These are phyloP conservation scores for Asterochloris erici DNA, from an alignment of 139 green algal species.

Conservation along the genomic window DNA sequence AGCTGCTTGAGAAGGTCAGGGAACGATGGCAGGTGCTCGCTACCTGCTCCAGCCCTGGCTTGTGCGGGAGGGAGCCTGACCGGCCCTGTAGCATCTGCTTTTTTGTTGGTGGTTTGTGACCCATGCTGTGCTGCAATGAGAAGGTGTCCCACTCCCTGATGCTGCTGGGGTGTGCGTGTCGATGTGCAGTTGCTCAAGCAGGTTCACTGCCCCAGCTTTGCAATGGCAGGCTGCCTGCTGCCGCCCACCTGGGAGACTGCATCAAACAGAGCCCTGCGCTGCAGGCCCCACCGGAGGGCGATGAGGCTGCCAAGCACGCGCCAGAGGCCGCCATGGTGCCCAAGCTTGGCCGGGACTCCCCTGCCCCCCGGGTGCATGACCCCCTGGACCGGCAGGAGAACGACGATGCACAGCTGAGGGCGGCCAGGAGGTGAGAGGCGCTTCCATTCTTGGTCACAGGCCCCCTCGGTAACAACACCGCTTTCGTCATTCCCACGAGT, in stretches of 20 bases:
- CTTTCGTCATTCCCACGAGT: no score
- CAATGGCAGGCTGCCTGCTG: not conserved
- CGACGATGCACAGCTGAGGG: not conserved
- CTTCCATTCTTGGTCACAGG: no score
- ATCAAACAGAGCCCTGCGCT: not conserved
- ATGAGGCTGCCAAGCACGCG: not conserved
- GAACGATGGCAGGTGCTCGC: no score
- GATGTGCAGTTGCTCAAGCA: not conserved
- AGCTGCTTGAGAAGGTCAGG: no score
- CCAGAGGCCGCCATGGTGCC: constrained; percentile 6
- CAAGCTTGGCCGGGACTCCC: not conserved
- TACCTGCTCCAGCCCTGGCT: no score
- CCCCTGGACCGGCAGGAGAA: constrained; percentile 10
- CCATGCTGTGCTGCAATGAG: no score
- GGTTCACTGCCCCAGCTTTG: not conserved
- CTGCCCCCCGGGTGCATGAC: constrained; percentile 13
- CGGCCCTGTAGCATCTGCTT: no score
- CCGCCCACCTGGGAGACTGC: not conserved
- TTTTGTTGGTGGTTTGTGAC: no score
- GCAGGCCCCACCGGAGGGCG: not conserved
- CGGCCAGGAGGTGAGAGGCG: not conserved
- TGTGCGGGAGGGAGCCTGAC: no score
- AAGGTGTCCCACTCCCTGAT: no score
- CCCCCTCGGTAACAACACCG: no score
- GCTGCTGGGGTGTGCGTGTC: no score